Evolutionary conservation across 306 rosid genomes (phyloP), one percentile per base, ranked within the genome.

Genomic region (Hippophae rhamnoides): DNA sequence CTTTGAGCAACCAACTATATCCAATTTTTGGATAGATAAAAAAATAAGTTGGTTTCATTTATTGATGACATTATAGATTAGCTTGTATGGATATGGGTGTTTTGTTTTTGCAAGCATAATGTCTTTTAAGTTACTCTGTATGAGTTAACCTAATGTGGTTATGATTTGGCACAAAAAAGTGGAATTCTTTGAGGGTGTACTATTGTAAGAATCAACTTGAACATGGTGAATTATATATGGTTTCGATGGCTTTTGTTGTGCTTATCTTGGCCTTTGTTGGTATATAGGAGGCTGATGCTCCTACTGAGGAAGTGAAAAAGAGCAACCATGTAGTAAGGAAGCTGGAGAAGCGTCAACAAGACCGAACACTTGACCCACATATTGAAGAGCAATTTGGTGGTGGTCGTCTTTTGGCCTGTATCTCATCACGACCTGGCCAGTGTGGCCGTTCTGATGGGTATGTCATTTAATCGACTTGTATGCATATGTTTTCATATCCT

Each of bases 371-470:
- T 46, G 87, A 72, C 44, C 9, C 60, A 31, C 87, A 79, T 42
- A 79, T 78, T 71, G 88, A 82, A 71, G 88, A 82, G 13, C 84
- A 79, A 68, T 82, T 82, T 48, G 70, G 80, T 3, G 63, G 82
- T 31, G 84, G 88, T 58, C 82, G 88, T 65, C 72, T 82, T 3
- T 55, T 82, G 68, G 88, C 84, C 43, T 79, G 82, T 56, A 82
- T 82, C 65, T 76, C 88, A 58, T 82, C 82, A 25, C 66, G 88
- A 23, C 88, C 84, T 58, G 84, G 88, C 13, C 84, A 82, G 53
- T 79, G 88, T 46, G 87, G 87, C 44, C 87, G 87, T 67, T 47
- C 75, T 25, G 84, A 82, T 75, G 87, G 87, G 87, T 78, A 75
- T 5, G 79, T 48, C 27, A 54, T 57, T 13, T 44, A 31, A 31